phyloP scores from a whole-genome alignment of 2,329 filamentous ascomycete species.

The Clathrospora elynae region DNA sequence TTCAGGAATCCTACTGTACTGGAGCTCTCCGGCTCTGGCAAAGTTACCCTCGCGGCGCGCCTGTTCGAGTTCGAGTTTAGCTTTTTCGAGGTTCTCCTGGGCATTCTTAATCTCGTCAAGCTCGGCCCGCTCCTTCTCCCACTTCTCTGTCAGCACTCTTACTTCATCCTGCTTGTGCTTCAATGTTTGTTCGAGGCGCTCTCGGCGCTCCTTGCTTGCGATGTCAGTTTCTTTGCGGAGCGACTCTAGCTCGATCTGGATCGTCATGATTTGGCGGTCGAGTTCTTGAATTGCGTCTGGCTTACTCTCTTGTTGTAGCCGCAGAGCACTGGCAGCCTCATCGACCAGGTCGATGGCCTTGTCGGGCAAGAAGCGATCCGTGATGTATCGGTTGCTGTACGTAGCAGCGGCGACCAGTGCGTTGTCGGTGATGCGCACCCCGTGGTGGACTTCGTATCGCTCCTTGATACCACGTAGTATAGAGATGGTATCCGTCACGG shows the following conservation, averaged over 20 bases:
- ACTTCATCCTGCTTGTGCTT: conserved; percentile 79
- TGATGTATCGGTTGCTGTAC: conserved; percentile 94
- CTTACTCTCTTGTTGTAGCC: conserved; percentile 94
- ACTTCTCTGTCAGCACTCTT: conserved; percentile 74
- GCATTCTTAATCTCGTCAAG: conserved; percentile 85
- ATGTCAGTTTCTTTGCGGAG: conserved; percentile 92
- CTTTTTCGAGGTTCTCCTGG: conserved; percentile 86
- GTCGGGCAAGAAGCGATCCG: conserved; percentile 92
- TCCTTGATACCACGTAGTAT: conserved; percentile 97
- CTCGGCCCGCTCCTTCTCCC: conserved; percentile 87
- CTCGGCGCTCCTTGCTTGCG: conserved; percentile 81
- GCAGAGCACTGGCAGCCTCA: conserved; percentile 87
- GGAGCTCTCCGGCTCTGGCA: conserved; percentile 83
- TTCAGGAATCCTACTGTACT: conserved; percentile 83
- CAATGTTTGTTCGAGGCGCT: conserved; percentile 80
- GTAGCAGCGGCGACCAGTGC: conserved; percentile 90
- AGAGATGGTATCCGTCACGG: conserved; percentile 89
- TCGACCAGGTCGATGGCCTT: conserved; percentile 98
- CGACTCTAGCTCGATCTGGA: conserved; percentile 95
- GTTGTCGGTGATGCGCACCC: conserved; percentile 90
- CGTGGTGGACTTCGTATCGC: conserved; percentile 95
- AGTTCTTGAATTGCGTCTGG: conserved; percentile 91
- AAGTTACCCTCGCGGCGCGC: conserved; percentile 90
- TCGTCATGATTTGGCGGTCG: conserved; percentile 94
- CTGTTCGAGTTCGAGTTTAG: conserved; percentile 81